phyloP scores from a whole-genome alignment of 2,329 filamentous ascomycete species.

The Byssochlamys sp. region DNA sequence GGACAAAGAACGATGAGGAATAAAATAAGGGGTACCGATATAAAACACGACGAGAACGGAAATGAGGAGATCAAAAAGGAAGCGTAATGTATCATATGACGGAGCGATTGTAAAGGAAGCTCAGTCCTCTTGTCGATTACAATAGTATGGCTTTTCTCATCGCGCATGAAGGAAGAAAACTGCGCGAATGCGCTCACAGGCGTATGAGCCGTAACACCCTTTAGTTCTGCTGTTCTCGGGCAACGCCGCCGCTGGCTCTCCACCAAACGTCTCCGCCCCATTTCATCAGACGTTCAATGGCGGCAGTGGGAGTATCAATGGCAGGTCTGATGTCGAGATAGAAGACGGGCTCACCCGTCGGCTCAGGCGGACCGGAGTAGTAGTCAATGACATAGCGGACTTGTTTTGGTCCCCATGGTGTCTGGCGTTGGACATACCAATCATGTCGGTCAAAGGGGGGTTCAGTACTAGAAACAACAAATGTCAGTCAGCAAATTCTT shows the following conservation, averaged over 20 bases:
- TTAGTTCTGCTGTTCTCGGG: slow-evolving; percentile 16
- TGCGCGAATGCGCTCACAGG: not conserved
- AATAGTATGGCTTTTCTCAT: not conserved
- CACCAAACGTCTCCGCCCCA: slow-evolving; percentile 96
- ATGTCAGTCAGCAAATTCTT: slow-evolving; percentile 5
- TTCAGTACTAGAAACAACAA: slow-evolving; percentile 49
- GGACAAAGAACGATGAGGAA: not conserved
- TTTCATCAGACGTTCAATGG: slow-evolving; percentile 70
- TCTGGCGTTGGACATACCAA: slow-evolving; percentile 77
- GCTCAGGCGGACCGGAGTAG: slow-evolving; percentile 73
- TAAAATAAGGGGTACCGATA: not conserved
- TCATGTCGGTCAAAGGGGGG: slow-evolving; percentile 95
- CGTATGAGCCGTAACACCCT: not conserved
- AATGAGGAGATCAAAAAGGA: not conserved
- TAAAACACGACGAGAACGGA: not conserved
- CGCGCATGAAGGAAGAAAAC: not conserved
- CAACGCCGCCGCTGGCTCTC: slow-evolving; percentile 66
- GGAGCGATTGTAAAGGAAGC: not conserved
- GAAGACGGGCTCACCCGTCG: slow-evolving; percentile 85
- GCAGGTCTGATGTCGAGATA: slow-evolving; percentile 90
- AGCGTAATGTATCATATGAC: not conserved
- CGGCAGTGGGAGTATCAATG: slow-evolving; percentile 66
- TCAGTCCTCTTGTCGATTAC: not conserved
- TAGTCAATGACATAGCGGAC: slow-evolving; percentile 95
- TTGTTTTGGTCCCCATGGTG: slow-evolving; percentile 60